phyloP scores from a whole-genome alignment of 768 basidiomycete species.

The Pleurotus tuber-regium region DNA sequence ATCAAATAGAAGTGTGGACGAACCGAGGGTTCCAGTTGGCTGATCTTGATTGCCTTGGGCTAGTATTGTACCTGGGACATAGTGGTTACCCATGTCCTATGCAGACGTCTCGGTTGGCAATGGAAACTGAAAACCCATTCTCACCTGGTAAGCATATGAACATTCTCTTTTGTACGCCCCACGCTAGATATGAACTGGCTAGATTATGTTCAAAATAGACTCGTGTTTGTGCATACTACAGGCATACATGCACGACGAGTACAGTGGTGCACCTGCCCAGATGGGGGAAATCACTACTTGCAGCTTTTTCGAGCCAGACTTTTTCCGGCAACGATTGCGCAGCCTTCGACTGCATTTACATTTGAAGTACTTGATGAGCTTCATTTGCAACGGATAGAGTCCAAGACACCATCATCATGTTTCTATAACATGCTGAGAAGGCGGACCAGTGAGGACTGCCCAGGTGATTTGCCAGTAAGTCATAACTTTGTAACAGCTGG shows the following conservation, averaged over 20 bases:
- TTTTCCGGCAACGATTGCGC: conserved; percentile 12
- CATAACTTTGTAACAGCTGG: too few species aligned
- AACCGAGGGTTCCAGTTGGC: background rate
- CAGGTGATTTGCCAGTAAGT: background rate
- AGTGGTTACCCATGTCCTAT: background rate
- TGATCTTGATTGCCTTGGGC: conserved; percentile 18
- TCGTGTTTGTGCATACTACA: conserved; percentile 15
- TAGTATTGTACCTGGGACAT: conserved; percentile 13
- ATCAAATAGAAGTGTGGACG: conserved; percentile 6
- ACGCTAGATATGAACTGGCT: background rate
- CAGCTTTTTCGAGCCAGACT: conserved; percentile 19
- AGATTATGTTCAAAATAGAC: too few species aligned
- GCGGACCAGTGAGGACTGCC: conserved; percentile 4
- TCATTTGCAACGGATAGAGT: conserved; percentile 15
- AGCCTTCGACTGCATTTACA: conserved; percentile 13
- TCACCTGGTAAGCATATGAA: too few species aligned
- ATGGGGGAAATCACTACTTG: background rate
- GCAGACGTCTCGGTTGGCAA: background rate
- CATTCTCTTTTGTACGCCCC: too few species aligned
- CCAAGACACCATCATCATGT: conserved; percentile 14
- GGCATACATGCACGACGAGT: conserved; percentile 15
- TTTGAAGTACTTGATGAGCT: conserved; percentile 13
- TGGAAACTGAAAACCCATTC: too few species aligned
- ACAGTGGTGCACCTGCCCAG: conserved; percentile 18
- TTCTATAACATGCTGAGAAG: conserved; percentile 12